Conservation (phyloP, 1,284 basidiomycete species). For the Puccinia triticina region DNA sequence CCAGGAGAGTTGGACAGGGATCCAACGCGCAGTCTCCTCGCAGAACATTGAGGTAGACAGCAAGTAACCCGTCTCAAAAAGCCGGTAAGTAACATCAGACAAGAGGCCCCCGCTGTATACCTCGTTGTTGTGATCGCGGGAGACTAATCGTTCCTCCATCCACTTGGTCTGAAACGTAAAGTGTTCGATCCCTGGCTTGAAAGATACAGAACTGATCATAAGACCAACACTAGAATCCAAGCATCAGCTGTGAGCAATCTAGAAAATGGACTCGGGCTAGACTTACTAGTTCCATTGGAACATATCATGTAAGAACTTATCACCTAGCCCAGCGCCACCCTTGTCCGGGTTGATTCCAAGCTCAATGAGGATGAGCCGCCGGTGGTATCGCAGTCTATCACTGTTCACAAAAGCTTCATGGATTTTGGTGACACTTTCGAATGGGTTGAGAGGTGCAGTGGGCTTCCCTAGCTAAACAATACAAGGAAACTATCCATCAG, state of each 20-base stretch:
- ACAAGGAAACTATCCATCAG: not conserved
- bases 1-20: too few relatives aligned
- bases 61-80: too few relatives aligned
- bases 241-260: too few relatives aligned
- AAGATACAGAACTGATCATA: not conserved
- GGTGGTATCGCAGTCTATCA: not conserved
- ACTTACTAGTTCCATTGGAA: slow-evolving; percentile 3
- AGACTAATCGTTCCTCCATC: not conserved
- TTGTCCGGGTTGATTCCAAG: not conserved
- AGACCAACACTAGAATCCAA: not conserved
- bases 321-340: not conserved
- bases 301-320: slow-evolving; percentile 23
- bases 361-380: not conserved
- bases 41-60: too few relatives aligned
- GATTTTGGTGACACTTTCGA: too few relatives aligned
- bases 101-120: slow-evolving; percentile 4
- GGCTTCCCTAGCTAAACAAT: not conserved
- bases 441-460: not conserved
- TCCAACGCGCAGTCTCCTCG: too few relatives aligned
- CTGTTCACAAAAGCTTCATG: not conserved
- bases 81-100: too few relatives aligned
- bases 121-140: not conserved
- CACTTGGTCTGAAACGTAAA: slow-evolving; percentile 20
- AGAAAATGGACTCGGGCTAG: not conserved
- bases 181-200: not conserved